Conservation (phyloP, 495 filamentous ascomycete genomes). For the Chaetomium cochliodes region DNA sequence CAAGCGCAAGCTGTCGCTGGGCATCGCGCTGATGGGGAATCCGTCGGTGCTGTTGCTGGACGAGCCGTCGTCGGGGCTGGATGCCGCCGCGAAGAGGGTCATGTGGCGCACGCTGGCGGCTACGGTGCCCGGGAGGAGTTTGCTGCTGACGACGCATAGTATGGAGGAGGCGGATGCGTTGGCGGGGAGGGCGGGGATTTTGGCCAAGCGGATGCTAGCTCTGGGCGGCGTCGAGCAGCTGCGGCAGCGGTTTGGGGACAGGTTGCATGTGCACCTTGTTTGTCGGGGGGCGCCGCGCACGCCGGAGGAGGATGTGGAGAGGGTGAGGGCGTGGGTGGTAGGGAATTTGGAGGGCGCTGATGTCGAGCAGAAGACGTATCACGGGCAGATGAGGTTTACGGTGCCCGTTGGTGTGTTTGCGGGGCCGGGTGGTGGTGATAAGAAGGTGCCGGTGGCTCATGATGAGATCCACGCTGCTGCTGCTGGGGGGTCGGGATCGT, state of each 20-base stretch:
- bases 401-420: conserved; percentile 49
- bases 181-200: conserved; percentile 66
- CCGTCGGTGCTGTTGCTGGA: conserved; percentile 71
- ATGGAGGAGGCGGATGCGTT: conserved; percentile 82
- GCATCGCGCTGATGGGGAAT: conserved; percentile 76
- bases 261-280: conserved; percentile 69
- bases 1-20: conserved; percentile 59
- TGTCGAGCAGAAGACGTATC: conserved; percentile 71
- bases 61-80: conserved; percentile 67
- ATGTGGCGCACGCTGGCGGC: conserved; percentile 70
- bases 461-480: conserved; percentile 16
- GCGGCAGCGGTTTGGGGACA: conserved; percentile 58
- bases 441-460: background rate
- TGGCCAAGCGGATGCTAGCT: conserved; percentile 70
- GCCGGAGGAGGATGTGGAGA: conserved; percentile 59
- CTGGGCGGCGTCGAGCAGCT: conserved; percentile 62
- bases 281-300: conserved; percentile 70
- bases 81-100: conserved; percentile 68
- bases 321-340: conserved; percentile 61
- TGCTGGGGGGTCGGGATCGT: conserved; percentile 16
- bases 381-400: conserved; percentile 78
- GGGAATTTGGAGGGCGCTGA: conserved; percentile 56
- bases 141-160: conserved; percentile 73
- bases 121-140: conserved; percentile 57
- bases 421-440: background rate